Percentiles rank a stretch among this genome's conserved stretches.
Conservation (phyloP, 768 basidiomycete genomes). For the Suillus weaverae region DNA sequence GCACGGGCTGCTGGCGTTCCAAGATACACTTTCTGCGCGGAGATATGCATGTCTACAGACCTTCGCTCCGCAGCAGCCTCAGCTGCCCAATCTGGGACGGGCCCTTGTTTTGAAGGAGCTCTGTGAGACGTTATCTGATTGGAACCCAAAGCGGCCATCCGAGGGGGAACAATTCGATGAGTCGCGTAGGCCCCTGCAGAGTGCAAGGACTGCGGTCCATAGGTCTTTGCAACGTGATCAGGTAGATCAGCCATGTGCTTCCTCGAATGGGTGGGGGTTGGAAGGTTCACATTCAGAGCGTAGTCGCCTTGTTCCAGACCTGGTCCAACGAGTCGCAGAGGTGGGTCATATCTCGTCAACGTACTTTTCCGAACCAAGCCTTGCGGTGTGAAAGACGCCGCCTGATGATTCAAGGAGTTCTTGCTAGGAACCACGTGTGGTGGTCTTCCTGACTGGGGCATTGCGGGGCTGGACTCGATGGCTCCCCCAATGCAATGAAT, state of each 20-base stretch:
- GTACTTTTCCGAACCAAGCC: background rate
- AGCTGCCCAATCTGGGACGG: background rate
- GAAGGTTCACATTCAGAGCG: background rate
- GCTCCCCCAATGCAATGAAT: background rate
- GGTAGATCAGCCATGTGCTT: background rate
- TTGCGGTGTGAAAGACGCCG: background rate
- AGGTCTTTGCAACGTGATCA: background rate
- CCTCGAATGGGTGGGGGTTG: background rate
- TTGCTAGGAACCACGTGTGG: background rate
- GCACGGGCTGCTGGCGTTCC: background rate
- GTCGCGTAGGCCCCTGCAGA: background rate
- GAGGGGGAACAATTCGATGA: background rate
- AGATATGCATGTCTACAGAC: background rate
- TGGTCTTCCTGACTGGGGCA: background rate
- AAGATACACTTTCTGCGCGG: background rate
- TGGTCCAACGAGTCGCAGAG: slow-evolving; percentile 1
- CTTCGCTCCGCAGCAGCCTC: background rate
- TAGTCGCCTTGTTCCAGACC: background rate
- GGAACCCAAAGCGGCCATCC: background rate
- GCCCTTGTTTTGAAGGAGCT: background rate
- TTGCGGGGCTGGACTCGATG: background rate
- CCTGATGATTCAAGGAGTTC: background rate
- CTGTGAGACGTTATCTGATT: background rate
- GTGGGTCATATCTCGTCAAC: background rate
- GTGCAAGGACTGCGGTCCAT: background rate